Conservation (phyloP, 1,284 basidiomycete species). For the Anthracocystis walkeri region DNA sequence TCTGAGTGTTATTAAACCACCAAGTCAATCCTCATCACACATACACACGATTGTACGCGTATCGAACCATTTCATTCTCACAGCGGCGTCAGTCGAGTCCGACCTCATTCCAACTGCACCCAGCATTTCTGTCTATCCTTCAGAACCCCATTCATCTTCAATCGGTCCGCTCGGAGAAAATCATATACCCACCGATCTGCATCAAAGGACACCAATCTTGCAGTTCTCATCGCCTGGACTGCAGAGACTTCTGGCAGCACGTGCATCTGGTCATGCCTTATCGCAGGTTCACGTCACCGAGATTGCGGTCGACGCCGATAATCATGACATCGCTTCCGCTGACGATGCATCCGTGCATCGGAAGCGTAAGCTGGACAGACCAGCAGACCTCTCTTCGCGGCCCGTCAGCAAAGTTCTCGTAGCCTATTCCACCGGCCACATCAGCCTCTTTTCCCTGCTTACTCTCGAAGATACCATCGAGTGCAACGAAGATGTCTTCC, state of each 20-base stretch:
- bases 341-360: background rate
- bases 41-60: slow-evolving; percentile 33
- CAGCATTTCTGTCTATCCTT: slow-evolving; percentile 22
- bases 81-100: slow-evolving; percentile 1
- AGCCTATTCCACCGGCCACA: slow-evolving; percentile 63
- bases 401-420: slow-evolving; percentile 39
- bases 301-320: slow-evolving; percentile 32
- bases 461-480: background rate
- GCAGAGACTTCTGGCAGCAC: background rate
- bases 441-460: slow-evolving; percentile 56
- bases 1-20: background rate
- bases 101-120: background rate
- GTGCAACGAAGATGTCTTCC: slow-evolving; percentile 22
- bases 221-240: slow-evolving; percentile 19
- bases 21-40: background rate
- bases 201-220: slow-evolving; percentile 6
- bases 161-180: no score
- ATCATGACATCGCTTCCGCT: background rate
- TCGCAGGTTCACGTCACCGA: slow-evolving; percentile 18
- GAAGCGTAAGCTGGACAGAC: slow-evolving; percentile 15
- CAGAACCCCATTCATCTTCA: slow-evolving; percentile 1
- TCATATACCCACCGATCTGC: slow-evolving; percentile 19
- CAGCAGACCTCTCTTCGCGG: background rate
- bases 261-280: background rate
- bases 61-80: slow-evolving; percentile 35